These are phyloP conservation scores for Neolentinus lepideus DNA, from an alignment of 1,284 basidiomycete species.

Conservation along the genomic window DNA sequence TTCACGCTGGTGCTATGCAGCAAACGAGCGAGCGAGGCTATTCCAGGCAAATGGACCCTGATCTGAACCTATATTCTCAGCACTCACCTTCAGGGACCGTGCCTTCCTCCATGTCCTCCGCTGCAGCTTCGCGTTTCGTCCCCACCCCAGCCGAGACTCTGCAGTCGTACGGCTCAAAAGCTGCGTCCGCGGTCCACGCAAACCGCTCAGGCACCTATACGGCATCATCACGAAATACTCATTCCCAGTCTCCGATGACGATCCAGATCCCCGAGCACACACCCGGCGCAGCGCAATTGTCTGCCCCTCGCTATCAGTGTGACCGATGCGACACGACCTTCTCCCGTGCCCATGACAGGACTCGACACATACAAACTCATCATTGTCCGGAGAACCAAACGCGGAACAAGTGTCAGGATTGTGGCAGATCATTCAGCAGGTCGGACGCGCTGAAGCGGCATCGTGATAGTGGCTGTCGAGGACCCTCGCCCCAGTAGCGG, in stretches of 20 bases:
- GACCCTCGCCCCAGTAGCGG: background rate
- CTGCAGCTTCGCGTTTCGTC: background rate
- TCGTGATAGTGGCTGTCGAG: background rate
- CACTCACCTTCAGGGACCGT: background rate
- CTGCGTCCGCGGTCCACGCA: background rate
- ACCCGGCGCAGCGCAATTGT: slow-evolving; percentile 16
- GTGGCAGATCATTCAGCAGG: background rate
- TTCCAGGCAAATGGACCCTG: background rate
- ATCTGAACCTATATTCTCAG: background rate
- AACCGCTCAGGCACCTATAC: background rate
- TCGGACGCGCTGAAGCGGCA: background rate
- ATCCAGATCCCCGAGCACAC: background rate
- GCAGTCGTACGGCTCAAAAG: background rate
- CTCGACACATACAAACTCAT: slow-evolving; percentile 73
- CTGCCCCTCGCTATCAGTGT: slow-evolving; percentile 57
- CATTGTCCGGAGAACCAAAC: slow-evolving; percentile 33
- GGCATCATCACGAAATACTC: background rate
- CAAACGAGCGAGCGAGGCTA: background rate
- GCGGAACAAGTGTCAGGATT: background rate
- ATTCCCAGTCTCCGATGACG: background rate
- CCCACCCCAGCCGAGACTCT: background rate
- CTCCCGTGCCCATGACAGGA: slow-evolving; percentile 69
- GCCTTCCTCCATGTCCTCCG: background rate
- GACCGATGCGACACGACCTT: slow-evolving; percentile 69
- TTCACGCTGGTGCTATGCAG: background rate